Conservation (phyloP, 805 yeast genomes). For the Maudiozyma bulderi region DNA sequence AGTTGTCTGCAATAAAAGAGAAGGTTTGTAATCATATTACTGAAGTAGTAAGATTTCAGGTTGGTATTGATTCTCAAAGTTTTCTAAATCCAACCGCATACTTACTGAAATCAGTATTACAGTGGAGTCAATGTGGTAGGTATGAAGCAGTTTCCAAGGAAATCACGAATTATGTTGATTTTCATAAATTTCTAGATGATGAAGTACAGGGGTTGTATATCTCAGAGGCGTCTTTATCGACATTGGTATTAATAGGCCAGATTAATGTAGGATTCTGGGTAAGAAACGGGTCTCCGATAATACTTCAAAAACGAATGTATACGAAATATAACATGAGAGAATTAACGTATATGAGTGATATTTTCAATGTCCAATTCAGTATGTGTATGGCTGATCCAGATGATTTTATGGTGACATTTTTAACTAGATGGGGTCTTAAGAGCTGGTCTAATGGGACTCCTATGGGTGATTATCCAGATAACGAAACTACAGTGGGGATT, state of each 20-base stretch:
- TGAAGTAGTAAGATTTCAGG: conserved; percentile 20
- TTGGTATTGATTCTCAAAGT: conserved; percentile 25
- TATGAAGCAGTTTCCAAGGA: conserved; percentile 15
- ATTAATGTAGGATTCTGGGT: conserved; percentile 90
- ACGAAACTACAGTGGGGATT: conserved; percentile 41
- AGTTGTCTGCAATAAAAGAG: conserved; percentile 10
- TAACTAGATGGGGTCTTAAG: conserved; percentile 60
- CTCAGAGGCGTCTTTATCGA: conserved; percentile 64
- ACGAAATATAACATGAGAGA: conserved; percentile 72
- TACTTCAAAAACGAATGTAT: conserved; percentile 72
- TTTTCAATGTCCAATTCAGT: conserved; percentile 56
- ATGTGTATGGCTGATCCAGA: conserved; percentile 50
- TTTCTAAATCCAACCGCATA: conserved; percentile 28
- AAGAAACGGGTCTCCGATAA: conserved; percentile 76
- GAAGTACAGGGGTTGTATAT: conserved; percentile 14
- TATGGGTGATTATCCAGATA: conserved; percentile 35
- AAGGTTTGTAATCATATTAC: conserved; percentile 18
- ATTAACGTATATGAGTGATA: conserved; percentile 69
- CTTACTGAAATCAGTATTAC: conserved; percentile 23
- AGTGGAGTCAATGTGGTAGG: conserved; percentile 29
- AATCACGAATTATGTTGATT: conserved; percentile 11
- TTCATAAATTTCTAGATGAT: conserved; percentile 13
- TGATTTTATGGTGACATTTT: conserved; percentile 44
- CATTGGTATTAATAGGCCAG: conserved; percentile 70
- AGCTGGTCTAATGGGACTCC: conserved; percentile 43